These are phyloP conservation scores for Citrullus colocynthis DNA, from an alignment of 306 rosid genomes.

Conservation along the genomic window DNA sequence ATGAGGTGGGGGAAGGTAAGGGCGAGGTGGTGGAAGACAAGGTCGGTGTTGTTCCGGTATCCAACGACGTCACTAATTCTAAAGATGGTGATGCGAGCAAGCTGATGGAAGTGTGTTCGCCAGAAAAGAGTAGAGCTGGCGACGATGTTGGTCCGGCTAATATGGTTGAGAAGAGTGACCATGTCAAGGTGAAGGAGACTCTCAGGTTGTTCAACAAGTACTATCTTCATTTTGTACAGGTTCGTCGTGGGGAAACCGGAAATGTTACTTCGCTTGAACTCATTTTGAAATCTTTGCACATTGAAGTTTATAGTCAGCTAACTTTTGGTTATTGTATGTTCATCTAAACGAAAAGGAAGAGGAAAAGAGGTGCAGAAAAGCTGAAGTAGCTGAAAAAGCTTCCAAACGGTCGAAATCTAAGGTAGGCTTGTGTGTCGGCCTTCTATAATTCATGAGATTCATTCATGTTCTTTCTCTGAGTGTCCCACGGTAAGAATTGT, in stretches of 20 bases:
- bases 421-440: conserved; percentile 8
- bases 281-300: background rate
- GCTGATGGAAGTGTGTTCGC: background rate
- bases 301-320: background rate
- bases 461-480: background rate
- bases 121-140: background rate
- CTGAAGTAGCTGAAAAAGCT: conserved; percentile 19
- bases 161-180: conserved; percentile 39
- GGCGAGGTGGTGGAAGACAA: background rate
- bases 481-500: background rate
- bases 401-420: conserved; percentile 21
- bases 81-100: background rate
- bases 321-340: background rate
- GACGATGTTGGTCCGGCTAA: conserved; percentile 10
- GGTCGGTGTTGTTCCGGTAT: background rate
- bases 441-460: background rate
- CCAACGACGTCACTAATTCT: background rate
- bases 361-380: conserved; percentile 40
- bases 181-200: conserved; percentile 56
- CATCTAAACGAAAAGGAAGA: conserved; percentile 39
- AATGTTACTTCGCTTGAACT: background rate
- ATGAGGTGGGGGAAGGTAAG: background rate
- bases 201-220: conserved; percentile 65
- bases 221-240: conserved; percentile 79
- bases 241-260: conserved; percentile 6